Base-by-base conservation (phyloP, 1,284 basidiomycete species). In the Papiliotrema nemorosa region DNA sequence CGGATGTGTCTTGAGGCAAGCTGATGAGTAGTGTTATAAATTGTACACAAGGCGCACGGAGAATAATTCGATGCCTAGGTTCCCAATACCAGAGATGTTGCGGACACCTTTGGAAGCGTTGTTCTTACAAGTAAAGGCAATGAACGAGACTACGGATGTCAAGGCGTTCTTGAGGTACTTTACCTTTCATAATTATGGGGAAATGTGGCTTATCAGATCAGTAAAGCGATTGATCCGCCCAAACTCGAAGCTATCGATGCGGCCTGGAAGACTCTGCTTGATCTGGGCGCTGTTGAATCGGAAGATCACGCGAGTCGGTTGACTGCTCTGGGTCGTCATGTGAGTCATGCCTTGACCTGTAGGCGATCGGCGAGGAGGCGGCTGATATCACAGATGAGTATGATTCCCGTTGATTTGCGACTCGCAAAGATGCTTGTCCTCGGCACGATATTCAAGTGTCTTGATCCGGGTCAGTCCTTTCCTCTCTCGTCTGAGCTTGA, bases 371-470 rank as follows among this genome's bases (percentile, higher is more conserved):
- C 37, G 48, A 40, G 16, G 7, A 14, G 29, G 14, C 9, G 14
- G 33, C 26, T 44, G 18, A 50, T 36, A n/a, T 5, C 4, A 14
- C 54, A 90, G 87, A 75, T 76, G 67, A 80, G 87, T 4, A 81
- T 85, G 72, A 79, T 97, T 26, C 92, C 92, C 1, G 78, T 96
- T 24, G 92, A 97, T 73, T 76, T 96, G n/a, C 81, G 90, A 41
- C 79, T 97, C 20, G 89, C 84, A 33, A 97, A 97, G 86, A 90
- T 92, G 87, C 80, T 93, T n/a, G 81, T 91, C 6, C 77, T 93
- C 0, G 88, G 81, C 0, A 82, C 85, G 1, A 81, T 90, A 39
- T 90, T 93, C 75, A 81, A 82, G 59, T 91, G 88, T 57, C 75
- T 92, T 7, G 83, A 83, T 50, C 74, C 76, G 1, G 53, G 68